Percentiles rank a stretch among this genome's conserved stretches.
These are phyloP conservation scores for Lactifluus echinatus DNA, from an alignment of 768 basidiomycete species.

Conservation along the genomic window DNA sequence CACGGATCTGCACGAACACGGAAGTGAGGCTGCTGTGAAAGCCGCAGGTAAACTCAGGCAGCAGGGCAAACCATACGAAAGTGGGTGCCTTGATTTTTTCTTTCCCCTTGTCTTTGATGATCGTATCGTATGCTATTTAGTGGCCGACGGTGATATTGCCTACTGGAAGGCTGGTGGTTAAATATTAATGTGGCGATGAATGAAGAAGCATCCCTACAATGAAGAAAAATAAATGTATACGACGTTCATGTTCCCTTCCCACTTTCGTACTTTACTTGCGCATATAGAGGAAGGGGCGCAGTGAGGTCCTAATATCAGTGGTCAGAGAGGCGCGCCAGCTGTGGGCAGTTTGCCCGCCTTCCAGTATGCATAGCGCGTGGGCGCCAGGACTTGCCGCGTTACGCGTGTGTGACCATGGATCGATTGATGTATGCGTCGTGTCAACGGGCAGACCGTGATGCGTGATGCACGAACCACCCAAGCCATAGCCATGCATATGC, in stretches of 20 bases:
- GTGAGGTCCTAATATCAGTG: too few species aligned
- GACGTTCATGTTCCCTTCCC: too few species aligned
- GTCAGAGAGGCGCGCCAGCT: neutral
- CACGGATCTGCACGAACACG: conserved; percentile 84
- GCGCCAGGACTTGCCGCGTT: too few species aligned
- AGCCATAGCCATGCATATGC: too few species aligned
- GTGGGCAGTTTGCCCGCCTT: too few species aligned
- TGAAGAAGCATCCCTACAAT: neutral
- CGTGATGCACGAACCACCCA: too few species aligned
- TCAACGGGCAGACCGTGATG: too few species aligned
- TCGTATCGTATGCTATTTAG: conserved; percentile 29
- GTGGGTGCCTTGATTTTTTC: conserved; percentile 35
- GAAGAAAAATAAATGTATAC: conserved; percentile 1
- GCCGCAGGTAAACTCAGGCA: conserved; percentile 91
- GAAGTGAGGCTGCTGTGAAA: conserved; percentile 86
- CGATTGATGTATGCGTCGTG: too few species aligned
- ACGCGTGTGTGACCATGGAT: too few species aligned
- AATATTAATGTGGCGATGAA: neutral
- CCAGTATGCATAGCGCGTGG: too few species aligned
- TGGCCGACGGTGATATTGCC: conserved; percentile 85
- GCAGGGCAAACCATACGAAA: conserved; percentile 96
- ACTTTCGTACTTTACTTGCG: neutral
- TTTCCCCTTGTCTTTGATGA: neutral
- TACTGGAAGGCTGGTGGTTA: conserved; percentile 80
- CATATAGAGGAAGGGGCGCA: neutral